Percentiles rank a stretch among this genome's conserved stretches.
Conservation (phyloP, 73 alveolate genomes). For the Stentor coeruleus region DNA sequence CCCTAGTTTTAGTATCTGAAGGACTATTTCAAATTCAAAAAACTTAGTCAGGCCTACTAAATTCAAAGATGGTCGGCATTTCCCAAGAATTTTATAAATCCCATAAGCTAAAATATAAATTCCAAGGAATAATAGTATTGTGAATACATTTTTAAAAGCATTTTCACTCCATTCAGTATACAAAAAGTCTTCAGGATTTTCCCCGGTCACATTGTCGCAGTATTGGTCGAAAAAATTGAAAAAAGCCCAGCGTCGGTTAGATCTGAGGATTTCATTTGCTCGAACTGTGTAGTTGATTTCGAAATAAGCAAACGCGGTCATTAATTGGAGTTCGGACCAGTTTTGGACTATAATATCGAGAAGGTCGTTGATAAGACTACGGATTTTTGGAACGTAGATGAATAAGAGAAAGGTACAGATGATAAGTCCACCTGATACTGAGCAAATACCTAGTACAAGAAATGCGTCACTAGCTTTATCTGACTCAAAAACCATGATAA, state of each 20-base stretch:
- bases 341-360: not conserved
- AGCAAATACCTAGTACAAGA: too few relatives aligned
- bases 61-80: not conserved
- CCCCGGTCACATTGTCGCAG: not conserved
- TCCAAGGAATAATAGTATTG: not conserved
- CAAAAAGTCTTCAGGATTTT: not conserved
- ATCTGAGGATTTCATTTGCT: not conserved
- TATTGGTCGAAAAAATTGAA: not conserved
- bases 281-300: not conserved
- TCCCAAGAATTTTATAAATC: not conserved
- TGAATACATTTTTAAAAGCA: not conserved
- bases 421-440: too few relatives aligned
- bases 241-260: not conserved
- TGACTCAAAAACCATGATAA: too few relatives aligned
- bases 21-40: slow-evolving; percentile 8
- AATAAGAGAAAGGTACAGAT: too few relatives aligned
- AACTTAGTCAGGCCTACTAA: not conserved
- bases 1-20: not conserved
- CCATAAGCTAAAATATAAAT: not conserved
- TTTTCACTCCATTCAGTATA: slow-evolving; percentile 4
- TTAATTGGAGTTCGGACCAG: not conserved
- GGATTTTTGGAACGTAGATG: not conserved
- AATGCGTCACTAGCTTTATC: too few relatives aligned
- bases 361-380: not conserved
- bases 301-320: slow-evolving; percentile 15